Conservation (phyloP, 805 yeast species). For the Isabelozyma pseudorhagii region DNA sequence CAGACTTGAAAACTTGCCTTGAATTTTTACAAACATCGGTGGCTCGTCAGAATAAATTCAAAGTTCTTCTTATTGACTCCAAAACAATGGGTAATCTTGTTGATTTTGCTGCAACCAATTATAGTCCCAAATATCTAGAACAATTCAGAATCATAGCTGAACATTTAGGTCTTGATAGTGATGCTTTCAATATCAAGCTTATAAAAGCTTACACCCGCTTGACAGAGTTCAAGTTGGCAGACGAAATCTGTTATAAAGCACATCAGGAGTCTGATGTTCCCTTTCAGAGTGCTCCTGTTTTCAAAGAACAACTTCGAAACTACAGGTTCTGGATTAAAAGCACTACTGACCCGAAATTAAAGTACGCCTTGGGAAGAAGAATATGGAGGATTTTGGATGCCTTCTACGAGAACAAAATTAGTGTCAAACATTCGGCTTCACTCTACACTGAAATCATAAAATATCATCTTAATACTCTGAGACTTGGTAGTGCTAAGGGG, state of each 20-base stretch:
- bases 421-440: slow-evolving; percentile 5
- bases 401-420: slow-evolving; percentile 7
- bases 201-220: slow-evolving; percentile 26
- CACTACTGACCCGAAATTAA: slow-evolving; percentile 6
- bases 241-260: slow-evolving; percentile 26
- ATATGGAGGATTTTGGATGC: slow-evolving; percentile 8
- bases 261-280: slow-evolving; percentile 28
- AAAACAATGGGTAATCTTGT: slow-evolving; percentile 14
- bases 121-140: slow-evolving; percentile 17
- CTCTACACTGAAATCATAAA: slow-evolving; percentile 26
- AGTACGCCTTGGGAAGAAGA: slow-evolving; percentile 5
- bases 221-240: slow-evolving; percentile 32
- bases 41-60: slow-evolving; percentile 10
- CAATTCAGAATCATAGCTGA: slow-evolving; percentile 14
- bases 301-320: slow-evolving; percentile 25
- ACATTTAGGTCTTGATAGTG: slow-evolving; percentile 14
- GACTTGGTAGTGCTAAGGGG: slow-evolving; percentile 16
- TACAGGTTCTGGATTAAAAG: slow-evolving; percentile 25
- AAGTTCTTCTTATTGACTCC: slow-evolving; percentile 13
- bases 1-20: slow-evolving; percentile 25
- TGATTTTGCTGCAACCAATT: slow-evolving; percentile 17
- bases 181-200: slow-evolving; percentile 22
- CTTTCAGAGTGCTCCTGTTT: slow-evolving; percentile 22
- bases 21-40: slow-evolving; percentile 19
- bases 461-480: slow-evolving; percentile 13